Percentiles rank a stretch among this genome's conserved stretches.
These are phyloP conservation scores for Dinochytrium kinnereticum DNA, from an alignment of 371 early-diverging fungal species.

Conservation along the genomic window DNA sequence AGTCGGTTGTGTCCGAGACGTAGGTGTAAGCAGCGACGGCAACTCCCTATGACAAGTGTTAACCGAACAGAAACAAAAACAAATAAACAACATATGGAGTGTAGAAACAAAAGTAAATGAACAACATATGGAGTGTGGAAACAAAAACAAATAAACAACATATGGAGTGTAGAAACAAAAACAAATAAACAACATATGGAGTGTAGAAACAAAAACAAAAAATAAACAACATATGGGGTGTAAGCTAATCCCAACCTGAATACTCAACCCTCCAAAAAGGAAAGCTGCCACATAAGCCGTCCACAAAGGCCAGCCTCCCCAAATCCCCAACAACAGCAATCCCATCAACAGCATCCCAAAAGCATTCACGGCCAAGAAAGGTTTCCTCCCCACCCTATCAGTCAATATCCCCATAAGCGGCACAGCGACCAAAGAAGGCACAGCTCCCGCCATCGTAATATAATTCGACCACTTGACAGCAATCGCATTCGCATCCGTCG, in stretches of 20 bases:
- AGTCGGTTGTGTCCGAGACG: constrained; percentile 1
- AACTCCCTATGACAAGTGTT: background rate
- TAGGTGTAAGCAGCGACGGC: background rate
- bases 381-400: background rate
- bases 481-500: background rate
- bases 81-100: too few relatives aligned
- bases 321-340: background rate
- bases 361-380: background rate
- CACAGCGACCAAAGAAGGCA: background rate
- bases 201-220: background rate
- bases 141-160: background rate
- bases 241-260: background rate
- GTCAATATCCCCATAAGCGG: background rate
- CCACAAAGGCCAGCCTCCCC: background rate
- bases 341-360: background rate
- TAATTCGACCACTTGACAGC: background rate
- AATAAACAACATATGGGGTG: background rate
- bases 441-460: background rate
- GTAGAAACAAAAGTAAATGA: background rate
- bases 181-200: background rate
- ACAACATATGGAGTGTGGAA: too few relatives aligned
- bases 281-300: background rate
- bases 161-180: background rate
- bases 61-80: background rate
- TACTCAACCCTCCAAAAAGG: background rate